These are phyloP conservation scores for Entophlyctis luteolus DNA, from an alignment of 192 early-diverging fungal genomes.

Conservation along the genomic window DNA sequence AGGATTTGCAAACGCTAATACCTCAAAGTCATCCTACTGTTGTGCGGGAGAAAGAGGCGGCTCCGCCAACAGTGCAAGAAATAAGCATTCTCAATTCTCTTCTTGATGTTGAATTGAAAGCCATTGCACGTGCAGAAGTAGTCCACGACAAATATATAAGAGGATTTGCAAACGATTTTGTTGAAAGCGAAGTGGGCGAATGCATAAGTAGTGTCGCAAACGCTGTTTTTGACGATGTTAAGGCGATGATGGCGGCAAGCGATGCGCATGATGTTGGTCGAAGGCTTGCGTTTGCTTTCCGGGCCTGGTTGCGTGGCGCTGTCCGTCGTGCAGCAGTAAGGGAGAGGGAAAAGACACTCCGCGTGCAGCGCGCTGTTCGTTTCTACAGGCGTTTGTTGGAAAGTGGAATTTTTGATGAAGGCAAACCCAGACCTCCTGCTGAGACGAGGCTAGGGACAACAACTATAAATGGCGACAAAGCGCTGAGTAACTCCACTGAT, in stretches of 20 bases:
- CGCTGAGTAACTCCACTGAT: too few relatives aligned
- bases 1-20: not conserved
- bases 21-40: not conserved
- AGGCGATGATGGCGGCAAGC: not conserved
- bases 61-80: not conserved
- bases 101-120: not conserved
- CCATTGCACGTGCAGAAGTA: not conserved
- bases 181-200: not conserved
- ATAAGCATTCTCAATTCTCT: not conserved
- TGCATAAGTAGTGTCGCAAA: not conserved
- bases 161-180: not conserved
- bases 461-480: too few relatives aligned
- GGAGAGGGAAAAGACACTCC: too few relatives aligned
- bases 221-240: not conserved
- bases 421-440: too few relatives aligned
- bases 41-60: not conserved
- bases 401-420: too few relatives aligned
- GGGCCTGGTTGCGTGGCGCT: not conserved
- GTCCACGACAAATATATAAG: not conserved
- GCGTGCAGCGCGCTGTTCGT: too few relatives aligned
- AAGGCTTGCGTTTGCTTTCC: not conserved
- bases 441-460: too few relatives aligned
- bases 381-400: too few relatives aligned
- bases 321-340: too few relatives aligned
- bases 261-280: not conserved